A percentile compares a stretch with the other conserved stretches of the same genome.
Evolutionary conservation across 2,329 filamentous ascomycete genomes (phyloP).

Genomic region (Hypoxylon sp.): DNA sequence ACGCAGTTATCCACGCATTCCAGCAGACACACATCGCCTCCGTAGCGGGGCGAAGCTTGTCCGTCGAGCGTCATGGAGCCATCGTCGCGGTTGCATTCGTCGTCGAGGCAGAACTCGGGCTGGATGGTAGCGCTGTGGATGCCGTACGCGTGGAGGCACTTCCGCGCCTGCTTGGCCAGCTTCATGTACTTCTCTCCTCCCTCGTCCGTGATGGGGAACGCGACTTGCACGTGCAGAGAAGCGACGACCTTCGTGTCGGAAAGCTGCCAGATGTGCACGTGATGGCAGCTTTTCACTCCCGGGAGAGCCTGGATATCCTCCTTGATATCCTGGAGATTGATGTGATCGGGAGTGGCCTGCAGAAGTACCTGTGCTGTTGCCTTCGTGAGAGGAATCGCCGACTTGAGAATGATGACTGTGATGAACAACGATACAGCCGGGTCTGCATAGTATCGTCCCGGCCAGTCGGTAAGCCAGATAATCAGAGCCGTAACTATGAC

Average conservation of each 20-base stretch:
- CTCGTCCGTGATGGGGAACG: constrained; percentile 88
- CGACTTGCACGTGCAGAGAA: constrained; percentile 92
- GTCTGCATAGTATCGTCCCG: constrained; percentile 89
- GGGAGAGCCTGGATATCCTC: constrained; percentile 89
- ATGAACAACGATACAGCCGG: constrained; percentile 95
- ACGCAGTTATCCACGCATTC: constrained; percentile 67
- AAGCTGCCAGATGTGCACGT: constrained; percentile 97
- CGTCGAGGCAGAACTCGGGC: constrained; percentile 82
- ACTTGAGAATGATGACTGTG: constrained; percentile 81
- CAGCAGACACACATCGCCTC: constrained; percentile 62
- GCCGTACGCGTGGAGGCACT: constrained; percentile 93
- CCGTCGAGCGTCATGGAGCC: constrained; percentile 48
- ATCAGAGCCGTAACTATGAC: constrained; percentile 86
- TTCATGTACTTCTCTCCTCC: constrained; percentile 89
- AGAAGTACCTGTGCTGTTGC: constrained; percentile 90
- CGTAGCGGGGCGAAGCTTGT: constrained; percentile 45
- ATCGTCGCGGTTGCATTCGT: constrained; percentile 60
- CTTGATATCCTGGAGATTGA: constrained; percentile 90
- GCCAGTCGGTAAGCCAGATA: constrained; percentile 91
- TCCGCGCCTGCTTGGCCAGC: constrained; percentile 84
- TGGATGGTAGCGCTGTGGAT: constrained; percentile 99
- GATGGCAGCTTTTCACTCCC: constrained; percentile 91
- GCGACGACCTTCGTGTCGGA: constrained; percentile 95
- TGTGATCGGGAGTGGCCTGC: constrained; percentile 91
- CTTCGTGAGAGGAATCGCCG: constrained; percentile 83